Evolutionary conservation across 371 early-diverging fungal genomes (phyloP).

Genomic region (Mortierella sp.): DNA sequence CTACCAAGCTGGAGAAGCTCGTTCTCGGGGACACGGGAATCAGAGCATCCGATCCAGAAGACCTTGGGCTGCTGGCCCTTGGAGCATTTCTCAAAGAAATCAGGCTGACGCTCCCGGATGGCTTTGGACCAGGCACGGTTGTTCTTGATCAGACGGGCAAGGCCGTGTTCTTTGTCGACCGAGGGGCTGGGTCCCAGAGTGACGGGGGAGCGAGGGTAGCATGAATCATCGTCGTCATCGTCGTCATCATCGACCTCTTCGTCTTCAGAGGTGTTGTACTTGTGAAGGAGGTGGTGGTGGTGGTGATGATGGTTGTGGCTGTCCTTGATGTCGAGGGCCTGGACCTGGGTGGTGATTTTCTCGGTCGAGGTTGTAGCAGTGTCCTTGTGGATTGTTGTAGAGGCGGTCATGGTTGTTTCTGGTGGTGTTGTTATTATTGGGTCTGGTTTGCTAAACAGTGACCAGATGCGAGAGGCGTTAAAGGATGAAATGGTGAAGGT

Average conservation of each 20-base stretch:
- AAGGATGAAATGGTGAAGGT: neutral
- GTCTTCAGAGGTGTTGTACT: slow-evolving; percentile 22
- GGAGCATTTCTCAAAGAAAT: slow-evolving; percentile 72
- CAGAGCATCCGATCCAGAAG: slow-evolving; percentile 95
- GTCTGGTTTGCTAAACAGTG: slow-evolving; percentile 14
- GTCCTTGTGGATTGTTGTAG: neutral
- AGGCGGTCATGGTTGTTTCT: neutral
- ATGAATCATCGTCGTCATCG: slow-evolving; percentile 30
- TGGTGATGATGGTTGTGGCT: slow-evolving; percentile 20
- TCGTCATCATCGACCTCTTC: slow-evolving; percentile 16
- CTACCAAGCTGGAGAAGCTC: slow-evolving; percentile 66
- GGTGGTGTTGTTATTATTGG: neutral
- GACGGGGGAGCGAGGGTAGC: slow-evolving; percentile 47
- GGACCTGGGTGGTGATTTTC: neutral
- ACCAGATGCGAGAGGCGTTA: slow-evolving; percentile 3
- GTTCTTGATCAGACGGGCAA: slow-evolving; percentile 43
- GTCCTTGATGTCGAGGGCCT: slow-evolving; percentile 5
- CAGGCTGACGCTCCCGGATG: slow-evolving; percentile 57
- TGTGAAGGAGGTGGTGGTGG: slow-evolving; percentile 32
- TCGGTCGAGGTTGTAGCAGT: slow-evolving; percentile 1
- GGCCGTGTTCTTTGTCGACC: slow-evolving; percentile 27
- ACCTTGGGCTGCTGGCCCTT: slow-evolving; percentile 87
- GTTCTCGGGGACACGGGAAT: slow-evolving; percentile 90
- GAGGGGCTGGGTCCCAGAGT: slow-evolving; percentile 52
- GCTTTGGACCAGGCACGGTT: slow-evolving; percentile 72